Evolutionary conservation across 2,329 filamentous ascomycete genomes (phyloP).

Genomic region (Meredithiella fracta): DNA sequence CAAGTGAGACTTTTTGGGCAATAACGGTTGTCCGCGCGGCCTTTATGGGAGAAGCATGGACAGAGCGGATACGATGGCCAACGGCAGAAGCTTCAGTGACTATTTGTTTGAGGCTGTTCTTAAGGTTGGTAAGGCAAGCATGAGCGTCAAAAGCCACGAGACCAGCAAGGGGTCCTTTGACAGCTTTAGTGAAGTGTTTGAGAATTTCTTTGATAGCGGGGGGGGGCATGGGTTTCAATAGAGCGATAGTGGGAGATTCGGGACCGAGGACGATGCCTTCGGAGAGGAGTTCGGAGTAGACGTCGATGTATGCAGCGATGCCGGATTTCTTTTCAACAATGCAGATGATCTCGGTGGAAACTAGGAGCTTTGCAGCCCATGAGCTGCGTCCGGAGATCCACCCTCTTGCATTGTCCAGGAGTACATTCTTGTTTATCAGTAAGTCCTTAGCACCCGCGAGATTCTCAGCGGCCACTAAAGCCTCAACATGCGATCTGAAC

Average conservation of each 20-base stretch:
- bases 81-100: slow-evolving; percentile 27
- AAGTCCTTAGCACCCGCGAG: not conserved
- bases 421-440: slow-evolving; percentile 1
- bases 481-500: slow-evolving; percentile 31
- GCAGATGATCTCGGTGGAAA: slow-evolving; percentile 7
- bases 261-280: slow-evolving; percentile 37
- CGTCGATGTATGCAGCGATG: slow-evolving; percentile 4
- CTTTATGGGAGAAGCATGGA: slow-evolving; percentile 53
- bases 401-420: not conserved
- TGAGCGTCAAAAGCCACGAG: slow-evolving; percentile 21
- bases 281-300: slow-evolving; percentile 43
- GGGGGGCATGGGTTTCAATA: slow-evolving; percentile 44
- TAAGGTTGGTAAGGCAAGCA: slow-evolving; percentile 18
- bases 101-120: slow-evolving; percentile 20
- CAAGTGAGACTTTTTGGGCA: slow-evolving; percentile 66
- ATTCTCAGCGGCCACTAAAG: slow-evolving; percentile 6
- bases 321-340: slow-evolving; percentile 9
- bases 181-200: slow-evolving; percentile 24
- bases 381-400: slow-evolving; percentile 2
- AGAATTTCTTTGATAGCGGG: slow-evolving; percentile 29
- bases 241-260: slow-evolving; percentile 36
- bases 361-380: slow-evolving; percentile 7
- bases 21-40: slow-evolving; percentile 62
- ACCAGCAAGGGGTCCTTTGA: slow-evolving; percentile 23
- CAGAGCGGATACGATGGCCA: slow-evolving; percentile 27